Evolutionary conservation across 192 early-diverging fungal genomes (phyloP), one percentile per base, ranked within the genome.

Genomic region (Dissophora ornata): DNA sequence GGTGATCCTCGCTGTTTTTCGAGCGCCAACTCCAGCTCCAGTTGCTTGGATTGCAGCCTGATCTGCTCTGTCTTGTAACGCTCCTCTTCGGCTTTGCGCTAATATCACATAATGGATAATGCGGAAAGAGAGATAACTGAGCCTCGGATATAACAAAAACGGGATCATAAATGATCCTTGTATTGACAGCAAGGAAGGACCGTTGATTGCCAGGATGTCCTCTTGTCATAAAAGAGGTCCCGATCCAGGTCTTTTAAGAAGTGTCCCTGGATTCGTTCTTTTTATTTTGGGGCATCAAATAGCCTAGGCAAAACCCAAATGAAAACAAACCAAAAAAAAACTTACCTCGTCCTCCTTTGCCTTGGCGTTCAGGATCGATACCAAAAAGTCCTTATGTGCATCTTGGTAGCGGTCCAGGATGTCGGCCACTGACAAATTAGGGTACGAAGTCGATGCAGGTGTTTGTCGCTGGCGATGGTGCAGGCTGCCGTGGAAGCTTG

Each of bases 51-150:
- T 50, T 79, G 70, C 15, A 82, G 51, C 15, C 68, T 62, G 30
- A 82, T 29, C 52, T 69, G 61, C 48, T 82, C 81, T 0, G 77
- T 79, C 71, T 75, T 79, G 66, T 75, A 82, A 13, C 79, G 71
- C 54, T 79, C 81, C 48, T 82, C 81, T 44, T 82, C 81, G 5
- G 75, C 56, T 28, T 69, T 69, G 12, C 70, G 57, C 81, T 82
- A 70, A 45, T 45, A 4, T 4, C 18, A 45, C 44, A n/a, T 16
- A 45, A 45, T 10, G 44, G n/a, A 33, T 11, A 30, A 41, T 32
- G 16, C 33, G 11, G n/a, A n/a, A n/a, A n/a, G n/a, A n/a, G n/a
- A n/a, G n/a, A n/a, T n/a, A n/a, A n/a, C n/a, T n/a, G n/a, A n/a
- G n/a, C n/a, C n/a, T n/a, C n/a, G n/a, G 16, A 5, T 25, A 1